Base-by-base conservation (phyloP, 2,329 filamentous ascomycete genomes). In the Orbilia javanica region DNA sequence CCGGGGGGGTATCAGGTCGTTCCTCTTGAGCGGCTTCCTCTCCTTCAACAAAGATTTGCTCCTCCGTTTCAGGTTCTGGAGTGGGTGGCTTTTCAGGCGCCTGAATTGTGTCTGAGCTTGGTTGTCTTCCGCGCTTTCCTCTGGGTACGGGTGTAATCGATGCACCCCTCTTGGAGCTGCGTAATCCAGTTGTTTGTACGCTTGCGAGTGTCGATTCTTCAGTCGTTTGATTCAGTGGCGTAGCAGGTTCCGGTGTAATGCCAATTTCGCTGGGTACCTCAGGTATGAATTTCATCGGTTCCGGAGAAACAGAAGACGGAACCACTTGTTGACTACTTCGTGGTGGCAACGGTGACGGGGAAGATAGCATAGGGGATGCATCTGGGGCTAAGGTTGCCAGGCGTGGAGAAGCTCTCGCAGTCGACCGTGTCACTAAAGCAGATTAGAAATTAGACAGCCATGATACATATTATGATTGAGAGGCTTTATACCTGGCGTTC, bases 101-200 rank as follows among this genome's bases (percentile, higher is more conserved):
- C 29, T 79, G 48, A 60, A 80, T 77, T 64, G 68, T 80, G 53
- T 81, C 80, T 5, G 81, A 80, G 57, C 80, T 81, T 6, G 78
- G 80, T 44, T 81, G 80, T 11, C 80, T 66, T 15, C 57, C 73
- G 15, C 80, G 79, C 42, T 80, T 81, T 27, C 80, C 80, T n/a
- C 79, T 68, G 13, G 80, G 44, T 36, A 81, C 68, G 1, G 80
- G 80, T 3, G 80, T 81, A 13, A 62, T 67, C 22, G 67, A 55
- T 10, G 15, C 8, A 27, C 48, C 62, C 18, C 46, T 57, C 15
- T 50, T 64, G 2, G 52, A 18, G 18, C 29, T 44, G 15, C 74
- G 60, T 22, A 72, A 50, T 52, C 74, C 63, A 7, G 62, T 67
- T 27, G 60, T 53, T 6, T 22, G 18, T 8, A 66, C 18, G 15